Evolutionary conservation across 2,329 filamentous ascomycete species (phyloP), one percentile per base, ranked within the genome.

Genomic region (Apiospora phragmitis): DNA sequence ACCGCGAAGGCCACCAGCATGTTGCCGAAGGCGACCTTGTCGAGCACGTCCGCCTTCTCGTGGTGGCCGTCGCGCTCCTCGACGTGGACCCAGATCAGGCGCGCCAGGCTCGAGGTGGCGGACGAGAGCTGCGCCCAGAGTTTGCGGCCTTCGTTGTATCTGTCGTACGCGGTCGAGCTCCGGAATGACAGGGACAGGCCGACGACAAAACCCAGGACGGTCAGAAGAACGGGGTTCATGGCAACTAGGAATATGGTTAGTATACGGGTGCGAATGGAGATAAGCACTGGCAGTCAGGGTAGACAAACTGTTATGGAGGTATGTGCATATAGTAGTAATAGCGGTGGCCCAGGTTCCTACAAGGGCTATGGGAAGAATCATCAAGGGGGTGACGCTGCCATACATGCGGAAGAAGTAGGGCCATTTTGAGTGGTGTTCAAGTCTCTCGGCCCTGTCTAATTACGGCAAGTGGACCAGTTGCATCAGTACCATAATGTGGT

Each of bases 151-250:
- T 92, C 90, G 49, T 76, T 77, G 68, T 83, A 85, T 79, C 92
- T 88, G 80, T 95, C 93, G 76, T 95, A 95, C 12, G 93, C 93
- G 3, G 92, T 93, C 0, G 91, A 91, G 72, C 89, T 93, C 68
- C 93, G 91, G 84, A 95, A 94, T 26, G 92, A 94, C 73, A 95
- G 84, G 12, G 92, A 88, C 77, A 95, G 81, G 88, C 91, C 91
- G 77, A 95, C 92, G 71, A 95, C 92, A 81, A 95, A 95, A 90
- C 93, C 93, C 35, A 93, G 89, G n/a, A 95, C 90, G 0, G 93
- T 95, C 65, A 95, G 86, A 24, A 95, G 85, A 59, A 94, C 86
- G n/a, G 86, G 89, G 77, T 87, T 86, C 72, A 94, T 89, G 62
- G 85, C 86, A n/a, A 91, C 71, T 26, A 72, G 73, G 16, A 2